A percentile compares a stretch with the other conserved stretches of the same genome.
These are phyloP conservation scores for Jatropha curcas DNA, from an alignment of 345 rosid genomes.

Conservation along the genomic window DNA sequence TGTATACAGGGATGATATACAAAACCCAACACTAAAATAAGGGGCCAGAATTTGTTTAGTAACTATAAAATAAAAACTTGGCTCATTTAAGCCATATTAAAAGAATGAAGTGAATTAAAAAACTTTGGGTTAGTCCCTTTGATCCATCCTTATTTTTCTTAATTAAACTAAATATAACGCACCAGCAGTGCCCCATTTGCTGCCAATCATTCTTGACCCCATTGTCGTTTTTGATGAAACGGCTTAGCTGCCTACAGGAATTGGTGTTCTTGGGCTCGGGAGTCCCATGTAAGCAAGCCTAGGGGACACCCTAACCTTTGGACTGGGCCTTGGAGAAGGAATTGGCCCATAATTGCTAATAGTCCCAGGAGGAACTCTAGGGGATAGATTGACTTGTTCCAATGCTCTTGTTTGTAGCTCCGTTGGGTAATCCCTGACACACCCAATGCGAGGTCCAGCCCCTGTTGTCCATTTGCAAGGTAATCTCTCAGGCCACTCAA, in stretches of 20 bases:
- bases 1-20: slow-evolving; percentile 3
- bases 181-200: background rate
- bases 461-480: slow-evolving; percentile 74
- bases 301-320: slow-evolving; percentile 70
- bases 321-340: slow-evolving; percentile 90
- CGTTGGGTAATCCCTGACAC: slow-evolving; percentile 81
- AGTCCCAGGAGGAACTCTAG: slow-evolving; percentile 47
- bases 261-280: slow-evolving; percentile 63
- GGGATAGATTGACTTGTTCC: slow-evolving; percentile 85
- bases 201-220: background rate
- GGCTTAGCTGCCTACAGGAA: slow-evolving; percentile 19
- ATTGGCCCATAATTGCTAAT: slow-evolving; percentile 54
- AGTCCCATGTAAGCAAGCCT: slow-evolving; percentile 75
- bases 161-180: background rate
- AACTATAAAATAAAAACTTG: background rate
- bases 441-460: slow-evolving; percentile 80
- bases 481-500: slow-evolving; percentile 36
- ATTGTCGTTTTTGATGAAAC: background rate
- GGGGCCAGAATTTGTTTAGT: background rate
- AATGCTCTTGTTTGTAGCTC: slow-evolving; percentile 67
- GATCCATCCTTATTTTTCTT: background rate
- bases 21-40: background rate
- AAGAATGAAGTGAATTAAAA: background rate
- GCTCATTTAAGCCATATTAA: background rate
- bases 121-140: slow-evolving; percentile 11